A percentile compares a stretch with the other conserved stretches of the same genome.
These are phyloP conservation scores for Penicillium parvum DNA, from an alignment of 495 filamentous ascomycete species.

Conservation along the genomic window DNA sequence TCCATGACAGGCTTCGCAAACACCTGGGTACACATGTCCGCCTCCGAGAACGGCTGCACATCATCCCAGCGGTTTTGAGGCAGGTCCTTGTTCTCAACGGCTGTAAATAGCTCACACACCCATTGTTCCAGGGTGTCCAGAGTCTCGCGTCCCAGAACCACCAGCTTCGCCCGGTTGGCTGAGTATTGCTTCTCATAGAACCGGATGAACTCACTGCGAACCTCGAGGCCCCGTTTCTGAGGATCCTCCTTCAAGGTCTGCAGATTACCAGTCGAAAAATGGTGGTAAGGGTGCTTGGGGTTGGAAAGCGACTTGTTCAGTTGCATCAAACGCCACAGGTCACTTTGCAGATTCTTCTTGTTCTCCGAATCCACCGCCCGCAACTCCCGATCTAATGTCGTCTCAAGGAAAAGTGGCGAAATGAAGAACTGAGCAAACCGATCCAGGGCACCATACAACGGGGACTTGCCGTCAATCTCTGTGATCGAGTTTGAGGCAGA, in stretches of 20 bases:
- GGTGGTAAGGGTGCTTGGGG: slow-evolving; percentile 84
- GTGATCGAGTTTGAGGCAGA: slow-evolving; percentile 31
- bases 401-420: slow-evolving; percentile 81
- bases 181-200: slow-evolving; percentile 92
- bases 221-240: slow-evolving; percentile 74
- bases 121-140: slow-evolving; percentile 84
- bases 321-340: slow-evolving; percentile 89
- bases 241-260: slow-evolving; percentile 85
- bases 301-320: slow-evolving; percentile 89
- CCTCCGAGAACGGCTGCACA: slow-evolving; percentile 60
- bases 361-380: slow-evolving; percentile 96
- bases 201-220: slow-evolving; percentile 89
- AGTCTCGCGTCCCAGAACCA: slow-evolving; percentile 82
- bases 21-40: slow-evolving; percentile 70
- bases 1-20: slow-evolving; percentile 99
- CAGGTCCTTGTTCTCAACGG: slow-evolving; percentile 79
- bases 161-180: slow-evolving; percentile 93
- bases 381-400: slow-evolving; percentile 87
- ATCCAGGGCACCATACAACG: slow-evolving; percentile 85
- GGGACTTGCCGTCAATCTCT: slow-evolving; percentile 43
- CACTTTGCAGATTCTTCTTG: slow-evolving; percentile 98
- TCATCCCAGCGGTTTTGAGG: slow-evolving; percentile 77
- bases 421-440: slow-evolving; percentile 98
- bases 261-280: slow-evolving; percentile 93
- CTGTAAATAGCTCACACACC: slow-evolving; percentile 82